Percentiles rank a stretch among this genome's conserved stretches.
Conservation (phyloP, 495 filamentous ascomycete species). For the Xylaria bambusicola region DNA sequence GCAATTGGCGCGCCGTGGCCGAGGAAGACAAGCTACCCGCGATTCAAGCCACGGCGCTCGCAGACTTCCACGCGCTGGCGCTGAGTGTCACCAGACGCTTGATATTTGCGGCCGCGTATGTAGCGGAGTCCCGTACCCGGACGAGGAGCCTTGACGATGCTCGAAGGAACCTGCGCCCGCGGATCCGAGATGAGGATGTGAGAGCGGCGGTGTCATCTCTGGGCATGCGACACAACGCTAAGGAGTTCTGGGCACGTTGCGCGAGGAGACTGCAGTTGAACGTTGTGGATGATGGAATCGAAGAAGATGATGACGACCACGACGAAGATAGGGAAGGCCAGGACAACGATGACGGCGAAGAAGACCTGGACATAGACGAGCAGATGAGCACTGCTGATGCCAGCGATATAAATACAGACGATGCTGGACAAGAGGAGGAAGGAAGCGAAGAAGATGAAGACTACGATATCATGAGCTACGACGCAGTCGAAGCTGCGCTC, state of each 20-base stretch:
- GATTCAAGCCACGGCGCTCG: conserved; percentile 65
- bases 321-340: conserved; percentile 24
- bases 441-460: conserved; percentile 24
- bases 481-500: conserved; percentile 58
- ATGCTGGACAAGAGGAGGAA: conserved; percentile 24
- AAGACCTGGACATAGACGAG: conserved; percentile 19
- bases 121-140: conserved; percentile 60
- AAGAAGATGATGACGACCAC: conserved; percentile 27
- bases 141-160: conserved; percentile 37
- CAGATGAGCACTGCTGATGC: conserved; percentile 4
- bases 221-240: conserved; percentile 44
- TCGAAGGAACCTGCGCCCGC: conserved; percentile 26
- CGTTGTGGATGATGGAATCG: conserved; percentile 49
- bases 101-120: conserved; percentile 64
- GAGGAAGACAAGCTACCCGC: conserved; percentile 55
- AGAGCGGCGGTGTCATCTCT: conserved; percentile 62
- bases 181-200: conserved; percentile 64
- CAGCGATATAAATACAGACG: background rate
- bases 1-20: conserved; percentile 65
- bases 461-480: conserved; percentile 42
- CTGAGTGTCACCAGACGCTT: conserved; percentile 68
- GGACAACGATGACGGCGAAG: conserved; percentile 18
- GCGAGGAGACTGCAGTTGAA: conserved; percentile 61
- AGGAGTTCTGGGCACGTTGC: conserved; percentile 59
- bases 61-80: conserved; percentile 71